Percentiles rank a stretch among this genome's conserved stretches.
These are phyloP conservation scores for Emmonsiellopsis sp. DNA, from an alignment of 2,329 filamentous ascomycete species.

Conservation along the genomic window DNA sequence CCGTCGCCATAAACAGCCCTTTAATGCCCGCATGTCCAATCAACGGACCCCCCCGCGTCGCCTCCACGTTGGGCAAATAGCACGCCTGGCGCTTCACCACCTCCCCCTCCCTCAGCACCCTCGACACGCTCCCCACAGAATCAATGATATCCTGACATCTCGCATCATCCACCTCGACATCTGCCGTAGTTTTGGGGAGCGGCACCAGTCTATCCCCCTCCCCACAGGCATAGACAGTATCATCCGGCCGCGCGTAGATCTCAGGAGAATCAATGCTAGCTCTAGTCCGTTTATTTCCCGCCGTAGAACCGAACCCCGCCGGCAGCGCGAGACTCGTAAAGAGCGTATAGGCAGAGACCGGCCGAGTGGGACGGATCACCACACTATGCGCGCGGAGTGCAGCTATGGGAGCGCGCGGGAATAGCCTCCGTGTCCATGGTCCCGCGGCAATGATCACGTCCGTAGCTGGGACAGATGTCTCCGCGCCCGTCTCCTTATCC, in stretches of 20 bases:
- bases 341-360: constrained; percentile 40
- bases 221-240: constrained; percentile 89
- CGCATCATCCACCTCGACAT: constrained; percentile 63
- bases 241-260: constrained; percentile 82
- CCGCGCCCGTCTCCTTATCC: constrained; percentile 41
- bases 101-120: constrained; percentile 56
- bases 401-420: constrained; percentile 48
- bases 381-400: constrained; percentile 56
- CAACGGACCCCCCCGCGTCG: constrained; percentile 56
- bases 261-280: constrained; percentile 68
- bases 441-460: constrained; percentile 53
- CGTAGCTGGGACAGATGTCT: constrained; percentile 47
- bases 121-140: constrained; percentile 53
- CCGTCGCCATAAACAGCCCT: constrained; percentile 72
- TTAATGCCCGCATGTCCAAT: constrained; percentile 65
- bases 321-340: constrained; percentile 83
- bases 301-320: constrained; percentile 43
- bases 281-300: constrained; percentile 41
- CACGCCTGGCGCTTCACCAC: constrained; percentile 77
- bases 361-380: constrained; percentile 48
- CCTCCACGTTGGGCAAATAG: constrained; percentile 71
- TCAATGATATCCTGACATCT: constrained; percentile 80
- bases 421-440: constrained; percentile 50
- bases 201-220: constrained; percentile 71
- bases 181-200: constrained; percentile 65